Conservation (phyloP, 2,329 filamentous ascomycete genomes). For the Diaporthe longicolla region DNA sequence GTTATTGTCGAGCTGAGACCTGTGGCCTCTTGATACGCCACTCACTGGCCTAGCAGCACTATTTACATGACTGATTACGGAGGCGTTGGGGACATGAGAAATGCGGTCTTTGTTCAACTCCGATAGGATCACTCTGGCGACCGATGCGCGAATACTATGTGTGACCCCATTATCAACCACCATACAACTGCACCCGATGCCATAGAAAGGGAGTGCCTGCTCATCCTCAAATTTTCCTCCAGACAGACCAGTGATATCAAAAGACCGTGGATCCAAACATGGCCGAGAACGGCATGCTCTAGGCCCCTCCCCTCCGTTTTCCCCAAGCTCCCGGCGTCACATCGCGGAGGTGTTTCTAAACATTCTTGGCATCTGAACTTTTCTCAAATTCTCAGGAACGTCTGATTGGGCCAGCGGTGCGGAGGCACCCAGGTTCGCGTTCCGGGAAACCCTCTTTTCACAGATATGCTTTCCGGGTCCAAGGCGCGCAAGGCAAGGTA, state of each 20-base stretch:
- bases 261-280: not conserved
- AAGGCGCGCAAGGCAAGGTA: not conserved
- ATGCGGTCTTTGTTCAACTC: constrained; percentile 29
- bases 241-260: not conserved
- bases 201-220: not conserved
- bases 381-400: constrained; percentile 2
- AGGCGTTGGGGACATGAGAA: constrained; percentile 31
- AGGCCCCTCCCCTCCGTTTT: no score
- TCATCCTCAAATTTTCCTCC: not conserved
- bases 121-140: constrained; percentile 23
- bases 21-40: constrained; percentile 23
- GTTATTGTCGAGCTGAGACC: constrained; percentile 21
- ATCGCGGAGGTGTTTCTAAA: constrained; percentile 31
- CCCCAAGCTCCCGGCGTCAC: constrained; percentile 18
- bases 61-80: constrained; percentile 29
- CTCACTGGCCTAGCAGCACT: constrained; percentile 21
- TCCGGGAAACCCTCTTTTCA: constrained; percentile 14
- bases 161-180: not conserved
- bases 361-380: constrained; percentile 31
- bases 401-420: constrained; percentile 24
- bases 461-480: constrained; percentile 27
- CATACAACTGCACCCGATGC: not conserved
- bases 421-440: constrained; percentile 21
- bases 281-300: constrained; percentile 10
- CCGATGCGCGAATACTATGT: constrained; percentile 29